Evolutionary conservation across 805 yeast genomes (phyloP), one percentile per base, ranked within the genome.

Genomic region (Metschnikowia dekortorum): DNA sequence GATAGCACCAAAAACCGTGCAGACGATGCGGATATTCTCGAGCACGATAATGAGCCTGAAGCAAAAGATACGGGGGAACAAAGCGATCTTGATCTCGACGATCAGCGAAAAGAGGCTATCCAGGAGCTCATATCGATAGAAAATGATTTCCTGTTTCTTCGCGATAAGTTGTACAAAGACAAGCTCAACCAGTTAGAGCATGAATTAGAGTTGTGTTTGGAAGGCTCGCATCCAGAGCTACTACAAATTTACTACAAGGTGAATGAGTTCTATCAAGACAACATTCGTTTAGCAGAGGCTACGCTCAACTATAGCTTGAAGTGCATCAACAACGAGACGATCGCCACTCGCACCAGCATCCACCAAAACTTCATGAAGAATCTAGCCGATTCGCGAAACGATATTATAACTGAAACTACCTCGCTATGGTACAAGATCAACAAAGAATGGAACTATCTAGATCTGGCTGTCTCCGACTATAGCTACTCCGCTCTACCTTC

Each of bases 161-260:
- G 97, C 55, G 97, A 94, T 65, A 79, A 80, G 60, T 71, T 94
- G 45, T 92, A 87, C 66, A 90, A 86, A 53, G 96, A 90, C 63
- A 91, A 89, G 64, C 71, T 91, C 61, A 74, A 79, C 35, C 80
- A 87, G 54, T 76, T 87, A 55, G 88, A 89, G 57, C 84, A 86
- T 41, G 99, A 94, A 65, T 71, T 92, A 53, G 85, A 85, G 60
- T 80, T 92, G 78, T 91, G 98, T 69, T 71, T 84, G 33, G 85
- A 84, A 54, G 97, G 97, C 10, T 80, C 89, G 18, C 99, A 94
- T 67, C 98, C 98, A 0, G 97, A 91, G 59, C 76, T 92, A 48
- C 78, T 87, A 36, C 77, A 80, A 44, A 85, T 87, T 48, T 82
- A 86, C 64, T 78, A 78, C 58, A 81, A 83, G 66, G 82, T 94